A percentile compares a stretch with the other conserved stretches of the same genome.
Conservation (phyloP, 163 green algal genomes). For the Chloromonas sp. region DNA sequence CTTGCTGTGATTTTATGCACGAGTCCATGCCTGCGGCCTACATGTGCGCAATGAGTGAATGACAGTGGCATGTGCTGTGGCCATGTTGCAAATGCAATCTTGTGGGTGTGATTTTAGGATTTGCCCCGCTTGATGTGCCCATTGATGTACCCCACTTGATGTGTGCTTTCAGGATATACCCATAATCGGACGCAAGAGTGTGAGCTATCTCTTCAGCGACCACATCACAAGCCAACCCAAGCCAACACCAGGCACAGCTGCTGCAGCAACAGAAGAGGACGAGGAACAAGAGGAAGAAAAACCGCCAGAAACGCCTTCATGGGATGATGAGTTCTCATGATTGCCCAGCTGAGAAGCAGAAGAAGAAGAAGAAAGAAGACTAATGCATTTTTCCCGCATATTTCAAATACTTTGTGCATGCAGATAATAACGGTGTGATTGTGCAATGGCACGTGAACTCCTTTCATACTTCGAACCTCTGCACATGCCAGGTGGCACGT, state of each 20-base stretch:
- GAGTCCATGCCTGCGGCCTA: not conserved
- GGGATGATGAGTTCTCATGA: not conserved
- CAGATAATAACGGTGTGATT: too few relatives aligned
- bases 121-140: not conserved
- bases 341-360: not conserved
- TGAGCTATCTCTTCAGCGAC: slow-evolving; percentile 49
- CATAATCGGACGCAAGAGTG: slow-evolving; percentile 25
- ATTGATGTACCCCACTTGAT: not conserved
- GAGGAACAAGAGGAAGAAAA: slow-evolving; percentile 1
- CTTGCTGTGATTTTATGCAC: not conserved
- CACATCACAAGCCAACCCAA: slow-evolving; percentile 25
- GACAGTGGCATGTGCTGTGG: too few relatives aligned
- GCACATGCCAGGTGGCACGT: too few relatives aligned
- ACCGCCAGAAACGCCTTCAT: not conserved
- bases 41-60: not conserved
- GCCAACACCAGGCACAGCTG: not conserved
- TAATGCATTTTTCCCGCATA: too few relatives aligned
- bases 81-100: not conserved
- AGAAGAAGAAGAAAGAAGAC: not conserved
- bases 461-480: too few relatives aligned
- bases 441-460: too few relatives aligned
- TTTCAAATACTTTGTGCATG: too few relatives aligned
- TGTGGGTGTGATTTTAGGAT: not conserved
- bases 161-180: slow-evolving; percentile 7
- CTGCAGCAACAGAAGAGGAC: not conserved